phyloP scores from a whole-genome alignment of 306 rosid species.

The Potentilla sterilis region DNA sequence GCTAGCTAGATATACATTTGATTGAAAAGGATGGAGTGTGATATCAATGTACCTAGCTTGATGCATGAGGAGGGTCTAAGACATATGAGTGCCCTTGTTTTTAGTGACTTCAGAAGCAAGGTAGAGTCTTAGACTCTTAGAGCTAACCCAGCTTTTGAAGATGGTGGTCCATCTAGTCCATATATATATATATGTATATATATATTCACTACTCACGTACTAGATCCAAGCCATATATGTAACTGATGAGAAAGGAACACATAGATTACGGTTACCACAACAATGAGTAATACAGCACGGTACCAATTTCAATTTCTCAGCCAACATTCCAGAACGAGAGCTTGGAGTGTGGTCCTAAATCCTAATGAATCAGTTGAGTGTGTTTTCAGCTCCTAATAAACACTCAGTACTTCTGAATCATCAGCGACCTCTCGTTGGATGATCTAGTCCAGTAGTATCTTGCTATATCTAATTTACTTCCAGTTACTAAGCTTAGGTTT shows the following conservation, averaged over 20 bases:
- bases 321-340: not conserved
- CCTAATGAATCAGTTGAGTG: not conserved
- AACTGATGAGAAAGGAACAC: not conserved
- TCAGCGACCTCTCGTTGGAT: not conserved
- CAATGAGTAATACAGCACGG: not conserved
- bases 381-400: not conserved
- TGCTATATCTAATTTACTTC: not conserved
- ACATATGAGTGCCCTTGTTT: not conserved
- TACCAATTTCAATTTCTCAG: not conserved
- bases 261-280: not conserved
- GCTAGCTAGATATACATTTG: not conserved
- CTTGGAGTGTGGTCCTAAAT: not conserved
- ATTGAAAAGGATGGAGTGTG: not conserved
- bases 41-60: not conserved
- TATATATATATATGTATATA: not conserved
- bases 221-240: not conserved
- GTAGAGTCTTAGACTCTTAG: not conserved
- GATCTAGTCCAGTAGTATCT: not conserved
- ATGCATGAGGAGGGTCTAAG: not conserved
- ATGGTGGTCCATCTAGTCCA: not conserved
- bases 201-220: not conserved
- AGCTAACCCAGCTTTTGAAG: not conserved
- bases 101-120: not conserved
- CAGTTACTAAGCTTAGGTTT: not conserved
- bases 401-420: not conserved